Conservation (phyloP, 352 stramenopile genomes). For the Pythium folliculosum region DNA sequence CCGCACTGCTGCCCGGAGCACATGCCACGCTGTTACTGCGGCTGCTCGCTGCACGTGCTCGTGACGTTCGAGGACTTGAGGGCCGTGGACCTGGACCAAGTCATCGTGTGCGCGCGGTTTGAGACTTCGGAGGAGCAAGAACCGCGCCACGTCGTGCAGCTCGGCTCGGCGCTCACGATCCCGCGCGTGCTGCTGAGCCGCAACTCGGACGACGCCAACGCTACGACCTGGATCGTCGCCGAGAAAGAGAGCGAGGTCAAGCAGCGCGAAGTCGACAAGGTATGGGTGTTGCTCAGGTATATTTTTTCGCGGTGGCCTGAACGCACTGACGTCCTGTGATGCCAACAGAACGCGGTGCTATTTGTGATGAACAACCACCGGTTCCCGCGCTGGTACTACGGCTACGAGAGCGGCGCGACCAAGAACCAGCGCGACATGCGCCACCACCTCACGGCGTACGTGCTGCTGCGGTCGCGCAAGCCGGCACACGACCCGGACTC, state of each 20-base stretch:
- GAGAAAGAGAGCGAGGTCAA: conserved; percentile 42
- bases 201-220: conserved; percentile 19
- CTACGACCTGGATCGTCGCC: conserved; percentile 38
- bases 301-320: not conserved
- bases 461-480: conserved; percentile 33
- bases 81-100: not conserved
- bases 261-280: conserved; percentile 33
- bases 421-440: conserved; percentile 49
- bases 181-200: conserved; percentile 6
- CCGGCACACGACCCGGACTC: conserved; percentile 2
- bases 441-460: conserved; percentile 46
- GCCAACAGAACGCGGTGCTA: conserved; percentile 34
- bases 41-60: conserved; percentile 30
- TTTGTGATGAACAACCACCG: conserved; percentile 56
- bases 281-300: conserved; percentile 9
- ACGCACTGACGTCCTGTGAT: not conserved
- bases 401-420: conserved; percentile 50
- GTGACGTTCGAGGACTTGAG: conserved; percentile 14
- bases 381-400: conserved; percentile 57
- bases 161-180: conserved; percentile 8
- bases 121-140: conserved; percentile 17
- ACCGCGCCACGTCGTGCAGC: not conserved
- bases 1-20: conserved; percentile 39
- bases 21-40: conserved; percentile 33
- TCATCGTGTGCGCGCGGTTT: conserved; percentile 18